These are phyloP conservation scores for Themeda triandra DNA, from an alignment of 176 grass and related monocot genomes.

Conservation along the genomic window DNA sequence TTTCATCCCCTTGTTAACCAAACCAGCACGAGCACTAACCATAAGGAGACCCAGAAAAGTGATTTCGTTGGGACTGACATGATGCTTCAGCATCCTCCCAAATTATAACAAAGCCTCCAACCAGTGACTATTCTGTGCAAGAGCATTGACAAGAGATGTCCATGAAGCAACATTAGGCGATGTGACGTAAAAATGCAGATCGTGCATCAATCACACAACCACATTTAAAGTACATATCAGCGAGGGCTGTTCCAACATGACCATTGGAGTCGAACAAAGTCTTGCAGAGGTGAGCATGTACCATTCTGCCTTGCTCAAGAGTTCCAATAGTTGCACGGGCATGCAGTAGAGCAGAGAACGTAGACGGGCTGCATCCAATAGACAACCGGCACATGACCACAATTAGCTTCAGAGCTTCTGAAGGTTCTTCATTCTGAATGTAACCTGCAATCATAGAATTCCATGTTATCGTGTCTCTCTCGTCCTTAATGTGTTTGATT, in stretches of 20 bases:
- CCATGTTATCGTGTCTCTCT: conserved; percentile 50
- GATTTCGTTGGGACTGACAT: conserved; percentile 44
- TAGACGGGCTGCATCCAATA: conserved; percentile 46
- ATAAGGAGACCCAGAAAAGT: conserved; percentile 52
- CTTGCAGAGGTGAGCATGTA: conserved; percentile 49
- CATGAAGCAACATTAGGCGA: conserved; percentile 58
- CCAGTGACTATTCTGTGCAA: conserved; percentile 49
- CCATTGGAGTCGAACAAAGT: conserved; percentile 38
- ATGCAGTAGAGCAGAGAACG: conserved; percentile 50
- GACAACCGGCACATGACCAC: conserved; percentile 30
- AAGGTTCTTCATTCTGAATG: conserved; percentile 42
- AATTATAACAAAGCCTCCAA: conserved; percentile 52
- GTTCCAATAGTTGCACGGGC: conserved; percentile 44
- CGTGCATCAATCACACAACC: conserved; percentile 46
- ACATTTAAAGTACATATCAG: conserved; percentile 67
- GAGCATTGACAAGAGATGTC: conserved; percentile 60
- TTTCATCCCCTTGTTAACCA: conserved; percentile 40
- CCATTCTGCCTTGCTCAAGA: conserved; percentile 55
- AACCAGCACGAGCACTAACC: conserved; percentile 39
- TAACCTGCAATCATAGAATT: conserved; percentile 67
- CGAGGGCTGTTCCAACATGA: conserved; percentile 55
- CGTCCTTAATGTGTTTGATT: conserved; percentile 55
- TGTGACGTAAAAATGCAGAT: conserved; percentile 26
- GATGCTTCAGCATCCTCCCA: conserved; percentile 50
- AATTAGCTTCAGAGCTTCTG: conserved; percentile 52